phyloP scores from a whole-genome alignment of 805 yeast genomes.

The Ogataea neopini region DNA sequence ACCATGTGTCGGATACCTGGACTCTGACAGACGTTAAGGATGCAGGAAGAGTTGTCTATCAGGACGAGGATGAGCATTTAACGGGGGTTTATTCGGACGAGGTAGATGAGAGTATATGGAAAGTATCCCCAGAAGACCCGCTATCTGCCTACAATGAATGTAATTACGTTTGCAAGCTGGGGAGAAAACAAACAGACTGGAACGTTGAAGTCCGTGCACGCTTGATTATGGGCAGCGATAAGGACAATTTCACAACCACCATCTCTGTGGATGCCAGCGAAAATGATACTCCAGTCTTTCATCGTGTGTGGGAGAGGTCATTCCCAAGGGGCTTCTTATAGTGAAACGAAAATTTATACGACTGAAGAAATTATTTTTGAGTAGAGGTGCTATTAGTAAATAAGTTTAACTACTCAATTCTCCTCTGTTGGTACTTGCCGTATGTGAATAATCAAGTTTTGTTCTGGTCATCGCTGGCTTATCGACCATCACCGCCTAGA shows the following conservation, averaged over 20 bases:
- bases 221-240: conserved; percentile 34
- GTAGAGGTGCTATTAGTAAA: too few species aligned
- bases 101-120: conserved; percentile 39
- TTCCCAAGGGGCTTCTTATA: conserved; percentile 30
- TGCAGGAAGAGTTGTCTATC: conserved; percentile 36
- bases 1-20: conserved; percentile 37
- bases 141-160: conserved; percentile 39
- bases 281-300: conserved; percentile 31
- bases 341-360: too few species aligned
- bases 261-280: conserved; percentile 38
- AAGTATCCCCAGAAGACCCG: conserved; percentile 37
- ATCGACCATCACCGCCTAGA: not conserved
- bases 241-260: conserved; percentile 31
- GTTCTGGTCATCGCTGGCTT: too few species aligned
- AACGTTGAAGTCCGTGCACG: conserved; percentile 34
- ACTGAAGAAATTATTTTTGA: too few species aligned
- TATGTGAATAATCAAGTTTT: too few species aligned
- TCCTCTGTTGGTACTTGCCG: too few species aligned
- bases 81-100: conserved; percentile 36
- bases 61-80: conserved; percentile 23
- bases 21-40: conserved; percentile 35
- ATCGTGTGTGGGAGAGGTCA: conserved; percentile 33
- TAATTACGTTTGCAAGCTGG: conserved; percentile 40
- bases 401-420: too few species aligned
- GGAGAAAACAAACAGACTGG: conserved; percentile 40